Evolutionary conservation across 1,139 yeast genomes (phyloP), one percentile per base, ranked within the genome.

Genomic region (Magnusiomyces clavatus): DNA sequence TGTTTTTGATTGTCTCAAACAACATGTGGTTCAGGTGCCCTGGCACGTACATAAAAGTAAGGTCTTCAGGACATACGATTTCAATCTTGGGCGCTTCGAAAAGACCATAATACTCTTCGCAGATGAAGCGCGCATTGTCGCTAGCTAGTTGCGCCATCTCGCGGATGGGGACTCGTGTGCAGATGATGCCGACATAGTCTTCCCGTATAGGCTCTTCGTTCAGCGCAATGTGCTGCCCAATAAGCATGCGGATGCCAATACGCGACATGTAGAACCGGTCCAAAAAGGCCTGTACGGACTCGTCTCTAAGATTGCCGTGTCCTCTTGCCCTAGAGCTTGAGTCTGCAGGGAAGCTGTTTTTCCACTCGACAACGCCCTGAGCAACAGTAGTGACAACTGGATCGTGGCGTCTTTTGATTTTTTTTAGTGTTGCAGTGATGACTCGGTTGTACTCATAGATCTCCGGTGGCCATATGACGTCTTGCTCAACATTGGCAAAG

Each of bases 361-460:
- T 88, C 96, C 96, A 89, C 68, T 86, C 95, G 62, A 84, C 82
- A 10, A 88, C 95, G 17, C 96, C 96, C 61, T 86, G 90, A 1
- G 96, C 96, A 68, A 89, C 84, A 0, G 96, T 88, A 11, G 95
- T 86, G 12, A 89, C 96, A 0, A 95, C 90, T 2, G 96, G 95
- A 69, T 89, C 96, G 65, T 89, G 96, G 50, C 96, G 75, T 61
- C 78, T 79, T 64, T 88, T 88, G 66, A 88, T 88, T 58, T 77
- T 79, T 50, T 80, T 77, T 54, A 88, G 72, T 0, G 87, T 74
- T 50, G 82, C 82, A 51, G 82, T 81, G 13, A 87, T 90, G 20
- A 66, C 60, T 59, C 78, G 78, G 68, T 86, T 88, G 69, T 83
- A 88, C 55, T 80, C 82, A 60, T 79, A 77, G 19, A 86, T 85